A percentile compares a stretch with the other conserved stretches of the same genome.
phyloP scores from a whole-genome alignment of 768 basidiomycete species.

The Podaxis mareebaensis region DNA sequence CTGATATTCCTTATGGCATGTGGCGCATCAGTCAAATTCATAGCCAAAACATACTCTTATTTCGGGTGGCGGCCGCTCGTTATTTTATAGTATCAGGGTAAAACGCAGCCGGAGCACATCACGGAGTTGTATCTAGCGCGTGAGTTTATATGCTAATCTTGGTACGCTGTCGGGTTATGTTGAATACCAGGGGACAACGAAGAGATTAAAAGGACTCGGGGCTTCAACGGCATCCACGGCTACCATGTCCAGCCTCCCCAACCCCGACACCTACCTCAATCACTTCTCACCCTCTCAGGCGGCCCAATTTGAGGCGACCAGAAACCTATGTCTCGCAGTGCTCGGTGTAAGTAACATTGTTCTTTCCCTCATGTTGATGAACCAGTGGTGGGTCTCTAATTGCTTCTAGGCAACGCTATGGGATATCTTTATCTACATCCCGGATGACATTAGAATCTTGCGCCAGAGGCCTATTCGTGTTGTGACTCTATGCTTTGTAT shows the following conservation, averaged over 20 bases:
- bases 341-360: background rate
- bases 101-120: too few relatives aligned
- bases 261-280: conserved; percentile 4
- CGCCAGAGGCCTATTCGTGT: background rate
- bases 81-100: too few relatives aligned
- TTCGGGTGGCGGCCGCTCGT: too few relatives aligned
- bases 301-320: background rate
- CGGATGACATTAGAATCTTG: conserved; percentile 8
- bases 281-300: background rate
- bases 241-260: background rate
- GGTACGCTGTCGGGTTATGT: too few relatives aligned
- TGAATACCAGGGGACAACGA: too few relatives aligned
- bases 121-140: too few relatives aligned
- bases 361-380: background rate
- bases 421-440: conserved; percentile 11
- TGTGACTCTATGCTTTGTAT: background rate
- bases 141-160: too few relatives aligned
- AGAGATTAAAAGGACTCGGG: too few relatives aligned
- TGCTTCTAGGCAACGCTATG: conserved; percentile 1
- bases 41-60: too few relatives aligned
- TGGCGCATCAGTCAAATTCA: too few relatives aligned
- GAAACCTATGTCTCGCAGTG: conserved; percentile 1
- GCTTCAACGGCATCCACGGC: too few relatives aligned
- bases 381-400: background rate
- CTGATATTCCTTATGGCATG: too few relatives aligned